Percentiles rank a stretch among this genome's conserved stretches.
Conservation (phyloP, 331 rosid genomes). For the Pyrus hybrid region DNA sequence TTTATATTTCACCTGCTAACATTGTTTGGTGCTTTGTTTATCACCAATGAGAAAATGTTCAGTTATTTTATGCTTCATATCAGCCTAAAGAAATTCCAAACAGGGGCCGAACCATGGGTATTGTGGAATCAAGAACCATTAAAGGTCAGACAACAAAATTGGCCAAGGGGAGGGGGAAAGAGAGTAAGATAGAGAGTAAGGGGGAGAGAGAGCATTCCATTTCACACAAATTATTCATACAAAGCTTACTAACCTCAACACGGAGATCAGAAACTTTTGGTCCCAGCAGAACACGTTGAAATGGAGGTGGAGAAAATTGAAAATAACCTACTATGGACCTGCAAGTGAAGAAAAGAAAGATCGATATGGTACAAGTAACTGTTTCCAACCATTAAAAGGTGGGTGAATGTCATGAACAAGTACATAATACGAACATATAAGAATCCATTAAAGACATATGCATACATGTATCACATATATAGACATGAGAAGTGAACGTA, state of each 20-base stretch:
- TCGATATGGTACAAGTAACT: neutral
- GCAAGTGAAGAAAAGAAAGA: slow-evolving; percentile 19
- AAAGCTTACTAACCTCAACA: slow-evolving; percentile 33
- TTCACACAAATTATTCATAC: neutral
- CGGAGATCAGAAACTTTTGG: slow-evolving; percentile 11
- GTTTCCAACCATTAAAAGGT: neutral
- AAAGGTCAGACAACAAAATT: neutral
- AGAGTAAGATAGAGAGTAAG: neutral
- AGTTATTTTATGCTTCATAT: neutral
- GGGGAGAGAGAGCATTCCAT: neutral
- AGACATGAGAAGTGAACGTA: slow-evolving; percentile 14
- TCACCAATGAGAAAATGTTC: neutral
- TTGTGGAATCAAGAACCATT: too few relatives aligned
- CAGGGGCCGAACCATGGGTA: neutral
- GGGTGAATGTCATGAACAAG: neutral
- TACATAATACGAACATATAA: neutral
- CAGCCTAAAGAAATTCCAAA: neutral
- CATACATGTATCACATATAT: neutral
- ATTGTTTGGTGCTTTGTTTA: neutral
- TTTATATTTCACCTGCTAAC: neutral
- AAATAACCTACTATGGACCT: slow-evolving; percentile 69
- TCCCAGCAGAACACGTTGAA: slow-evolving; percentile 44
- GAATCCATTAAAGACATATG: neutral
- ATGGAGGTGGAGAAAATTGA: slow-evolving; percentile 75
- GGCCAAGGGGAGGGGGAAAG: neutral